Evolutionary conservation across 306 rosid species (phyloP).

Genomic region (Vigna trinervia): DNA sequence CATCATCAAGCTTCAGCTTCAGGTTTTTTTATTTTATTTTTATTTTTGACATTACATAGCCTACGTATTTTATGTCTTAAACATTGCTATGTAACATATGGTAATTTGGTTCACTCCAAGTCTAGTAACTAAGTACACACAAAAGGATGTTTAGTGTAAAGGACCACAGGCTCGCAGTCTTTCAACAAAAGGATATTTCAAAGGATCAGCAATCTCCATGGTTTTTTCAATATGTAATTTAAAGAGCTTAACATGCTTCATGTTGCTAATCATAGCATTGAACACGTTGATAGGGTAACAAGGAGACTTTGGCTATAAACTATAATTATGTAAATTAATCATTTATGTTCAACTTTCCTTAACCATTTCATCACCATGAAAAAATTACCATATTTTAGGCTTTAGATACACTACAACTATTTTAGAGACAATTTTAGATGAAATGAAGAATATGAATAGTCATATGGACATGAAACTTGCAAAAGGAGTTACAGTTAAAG

Average conservation of each 20-base stretch:
- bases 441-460: conserved; percentile 28
- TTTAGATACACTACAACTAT: conserved; percentile 29
- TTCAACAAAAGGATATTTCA: background rate
- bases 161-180: background rate
- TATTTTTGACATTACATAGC: conserved; percentile 2
- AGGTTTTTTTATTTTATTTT: conserved; percentile 19
- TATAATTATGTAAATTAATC: conserved; percentile 3
- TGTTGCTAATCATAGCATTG: conserved; percentile 4
- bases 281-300: background rate
- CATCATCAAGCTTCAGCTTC: background rate
- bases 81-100: background rate
- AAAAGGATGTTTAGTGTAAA: background rate
- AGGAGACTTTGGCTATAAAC: background rate
- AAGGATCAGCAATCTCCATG: conserved; percentile 25
- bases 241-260: conserved; percentile 27
- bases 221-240: conserved; percentile 15
- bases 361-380: conserved; percentile 9
- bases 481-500: conserved; percentile 63
- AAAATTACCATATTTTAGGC: conserved; percentile 19
- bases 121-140: background rate
- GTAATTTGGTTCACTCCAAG: background rate
- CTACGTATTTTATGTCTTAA: conserved; percentile 5
- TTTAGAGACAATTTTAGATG: conserved; percentile 6
- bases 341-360: conserved; percentile 34
- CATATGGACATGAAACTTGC: conserved; percentile 52